A percentile compares a stretch with the other conserved stretches of the same genome.
These are phyloP conservation scores for Vitis riparia DNA, from an alignment of 164 flowering plant species.

Conservation along the genomic window DNA sequence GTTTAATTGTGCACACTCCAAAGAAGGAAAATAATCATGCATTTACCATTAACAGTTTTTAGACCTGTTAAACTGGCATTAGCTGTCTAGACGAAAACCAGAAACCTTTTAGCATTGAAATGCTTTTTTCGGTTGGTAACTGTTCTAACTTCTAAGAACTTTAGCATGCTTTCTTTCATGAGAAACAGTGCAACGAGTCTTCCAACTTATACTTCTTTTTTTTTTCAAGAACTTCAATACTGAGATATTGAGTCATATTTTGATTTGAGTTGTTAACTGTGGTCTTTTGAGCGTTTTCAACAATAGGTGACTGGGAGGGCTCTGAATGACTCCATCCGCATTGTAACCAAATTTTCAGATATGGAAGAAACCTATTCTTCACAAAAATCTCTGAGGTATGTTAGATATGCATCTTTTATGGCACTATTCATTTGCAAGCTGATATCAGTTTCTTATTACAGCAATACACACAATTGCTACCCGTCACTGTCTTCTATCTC, in stretches of 20 bases:
- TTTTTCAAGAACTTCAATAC: background rate
- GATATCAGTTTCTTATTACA: background rate
- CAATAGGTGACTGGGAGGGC: slow-evolving; percentile 74
- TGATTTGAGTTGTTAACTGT: no score
- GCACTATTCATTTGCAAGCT: no score
- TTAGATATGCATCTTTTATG: slow-evolving; percentile 8
- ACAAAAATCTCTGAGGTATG: slow-evolving; percentile 62
- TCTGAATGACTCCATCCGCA: slow-evolving; percentile 76
- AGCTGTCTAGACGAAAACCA: no score
- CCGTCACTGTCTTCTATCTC: background rate
- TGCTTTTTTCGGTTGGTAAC: no score
- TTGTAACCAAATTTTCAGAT: slow-evolving; percentile 71
- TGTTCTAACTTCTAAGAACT: no score
- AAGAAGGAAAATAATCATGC: no score
- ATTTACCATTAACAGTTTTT: no score
- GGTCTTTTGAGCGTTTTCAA: background rate
- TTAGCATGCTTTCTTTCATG: no score
- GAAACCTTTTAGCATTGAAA: no score
- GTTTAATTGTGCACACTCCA: no score
- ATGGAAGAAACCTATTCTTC: slow-evolving; percentile 64
- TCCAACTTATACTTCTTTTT: background rate
- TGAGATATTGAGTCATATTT: background rate
- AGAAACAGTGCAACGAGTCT: no score
- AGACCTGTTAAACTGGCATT: no score
- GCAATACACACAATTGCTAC: background rate